Evolutionary conservation across 2,329 filamentous ascomycete genomes (phyloP), one percentile per base, ranked within the genome.

Genomic region (Exserohilum turcica): DNA sequence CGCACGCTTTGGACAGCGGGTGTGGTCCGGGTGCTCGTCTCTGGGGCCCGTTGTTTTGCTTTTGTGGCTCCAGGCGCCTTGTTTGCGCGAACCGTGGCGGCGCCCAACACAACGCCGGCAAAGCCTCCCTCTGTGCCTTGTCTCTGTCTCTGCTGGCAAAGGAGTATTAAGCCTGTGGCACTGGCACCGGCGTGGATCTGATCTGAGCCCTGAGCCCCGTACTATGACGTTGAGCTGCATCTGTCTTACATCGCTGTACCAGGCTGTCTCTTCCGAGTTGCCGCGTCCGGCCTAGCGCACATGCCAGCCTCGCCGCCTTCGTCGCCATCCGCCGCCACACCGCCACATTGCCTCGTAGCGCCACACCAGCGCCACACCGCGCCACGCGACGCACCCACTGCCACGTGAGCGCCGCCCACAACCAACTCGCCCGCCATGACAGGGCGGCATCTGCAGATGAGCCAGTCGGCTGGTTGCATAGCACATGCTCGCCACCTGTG

Each of bases 161-260:
- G 51, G 55, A 48, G 16, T 47, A 48, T 36, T 29, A 44, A 31
- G 37, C 43, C 43, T 36, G 48, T 13, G 54, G 43, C 42, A 4
- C 12, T 15, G 19, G 19, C 38, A 51, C 51, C 19, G 38, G 31
- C 38, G 48, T 47, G 39, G 43, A 33, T 18, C 50, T 32, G 37
- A 57, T 57, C 54, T 54, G 36, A 54, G 50, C 48, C 13, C 35
- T 24, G 13, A 18, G 29, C 54, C 54, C 42, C 38, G 46, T 50
- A 15, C 35, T 52, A 57, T 57, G 55, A 57, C 55, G 55, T 57
- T 48, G 15, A n/a, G 4, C 19, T 39, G 13, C 33, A 21, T 48
- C 46, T 24, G 29, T 40, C 16, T 15, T 44, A 35, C 45, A 46
- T 43, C 32, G 43, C 37, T 28, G 21, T 6, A 35, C 45, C 51